Evolutionary conservation across 106 monocot species (phyloP), one percentile per base, ranked within the genome.

Genomic region (Apostasia shenzhenica): DNA sequence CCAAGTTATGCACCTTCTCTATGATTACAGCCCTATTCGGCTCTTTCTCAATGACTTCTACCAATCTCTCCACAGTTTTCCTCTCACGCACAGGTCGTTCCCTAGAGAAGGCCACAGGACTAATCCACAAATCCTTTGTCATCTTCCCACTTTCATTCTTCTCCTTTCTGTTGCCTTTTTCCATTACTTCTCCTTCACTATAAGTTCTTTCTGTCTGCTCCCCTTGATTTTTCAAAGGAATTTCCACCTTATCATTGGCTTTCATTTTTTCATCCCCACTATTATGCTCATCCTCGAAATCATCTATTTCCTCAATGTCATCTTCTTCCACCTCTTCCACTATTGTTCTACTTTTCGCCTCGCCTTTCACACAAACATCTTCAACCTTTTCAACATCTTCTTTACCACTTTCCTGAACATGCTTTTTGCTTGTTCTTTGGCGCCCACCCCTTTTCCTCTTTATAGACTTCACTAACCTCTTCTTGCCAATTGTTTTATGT

Each of bases 31-130:
- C 68, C 73, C 57, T 86, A 50, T 72, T 43, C 69, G 92, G 82
- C 71, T 73, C 86, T 81, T 89, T 92, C 52, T 97, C 95, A 75
- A 97, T 87, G 53, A 85, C 83, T 77, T 92, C 95, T 48, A 97
- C 95, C 68, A 97, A 70, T 69, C 95, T 84, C 78, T 97, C 86
- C 58, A 97, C 95, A 48, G 82, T 82, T 76, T 89, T 92, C 66
- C 95, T 97, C 79, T 97, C 95, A 53, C 95, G 86, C 50, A 88
- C 82, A 70, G 75, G 75, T 37, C 75, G 75, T 8, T 75, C 75
- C 44, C 67, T 75, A 61, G 75, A 61, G 61, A 63, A 43, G 5
- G 12, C 14, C 11, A 52, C 10, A 59, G 75, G 75, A 54, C 37
- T 14, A 45, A 14, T 59, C 12, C 41, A 39, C 37, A 8, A 10